Base-by-base conservation (phyloP, 371 early-diverging fungal species). In the Nosema muscidifuracis region DNA sequence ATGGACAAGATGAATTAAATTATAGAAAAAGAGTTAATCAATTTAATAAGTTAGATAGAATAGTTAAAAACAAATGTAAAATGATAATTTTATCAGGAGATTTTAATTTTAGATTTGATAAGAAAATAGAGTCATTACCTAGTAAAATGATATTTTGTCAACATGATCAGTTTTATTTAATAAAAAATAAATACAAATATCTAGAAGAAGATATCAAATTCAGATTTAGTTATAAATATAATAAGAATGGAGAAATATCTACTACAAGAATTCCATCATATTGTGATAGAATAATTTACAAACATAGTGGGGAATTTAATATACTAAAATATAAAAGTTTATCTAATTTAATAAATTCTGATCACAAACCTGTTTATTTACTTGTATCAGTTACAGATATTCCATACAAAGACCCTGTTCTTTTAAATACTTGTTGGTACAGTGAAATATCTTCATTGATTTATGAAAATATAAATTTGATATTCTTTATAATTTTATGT, bases 261-360 rank as follows among this genome's bases (percentile, higher is more conserved):
- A 18, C 4, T 20, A 34, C 18, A 34, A 60, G 38, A 26, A 36
- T 60, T 2, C 60, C 60, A 10, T 60, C 60, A 6, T 60, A 60
- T 60, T 60, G 60, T 60, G 60, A 60, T 34, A 60, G 60, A 60
- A 60, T 60, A n/a, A 18, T 60, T 9, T 31, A 36, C 18, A 60
- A 22, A 60, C 2, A 26, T 26, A 16, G 2, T 7, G 1, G 4
- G 16, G 1, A 2, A 13, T 12, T 2, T 31, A 55, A 55, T 13
- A 18, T 31, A 2, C 1, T 18, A 10, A 10, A 31, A 13, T 60
- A 60, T 18, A 20, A 31, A 2, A 16, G 2, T 18, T n/a, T 34
- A 7, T 2, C 4, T 18, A 7, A n/a, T 4, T 31, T 60, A 12
- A 18, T 7, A 13, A 60, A 60, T 60, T 34, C 38, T 60, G 60